Percentiles rank a stretch among this genome's conserved stretches.
Conservation (phyloP, 2,329 filamentous ascomycete genomes). For the Colletotrichum agaves region DNA sequence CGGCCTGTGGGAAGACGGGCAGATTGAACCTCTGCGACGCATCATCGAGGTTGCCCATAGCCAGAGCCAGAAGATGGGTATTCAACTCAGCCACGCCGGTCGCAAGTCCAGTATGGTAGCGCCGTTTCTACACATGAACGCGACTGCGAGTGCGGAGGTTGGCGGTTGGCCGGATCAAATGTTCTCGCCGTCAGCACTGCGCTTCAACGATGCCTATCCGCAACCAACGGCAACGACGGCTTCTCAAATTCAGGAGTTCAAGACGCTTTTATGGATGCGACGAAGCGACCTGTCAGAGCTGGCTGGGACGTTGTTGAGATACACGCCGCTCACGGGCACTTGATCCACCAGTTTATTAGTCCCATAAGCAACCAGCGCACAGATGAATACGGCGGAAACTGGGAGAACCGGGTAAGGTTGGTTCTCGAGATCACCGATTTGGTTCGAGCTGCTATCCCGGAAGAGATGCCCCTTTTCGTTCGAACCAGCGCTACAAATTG, state of each 20-base stretch:
- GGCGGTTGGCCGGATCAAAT: conserved; percentile 66
- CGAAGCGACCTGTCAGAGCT: conserved; percentile 67
- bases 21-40: conserved; percentile 67
- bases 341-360: conserved; percentile 76
- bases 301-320: conserved; percentile 78
- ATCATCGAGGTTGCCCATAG: conserved; percentile 69
- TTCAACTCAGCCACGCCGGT: conserved; percentile 82
- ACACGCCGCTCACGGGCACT: conserved; percentile 83
- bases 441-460: conserved; percentile 70
- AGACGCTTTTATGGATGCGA: conserved; percentile 66
- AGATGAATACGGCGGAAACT: conserved; percentile 74
- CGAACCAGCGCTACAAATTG: conserved; percentile 81
- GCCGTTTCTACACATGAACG: conserved; percentile 72
- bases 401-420: conserved; percentile 77
- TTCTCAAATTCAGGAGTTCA: conserved; percentile 72
- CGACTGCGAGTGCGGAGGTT: conserved; percentile 57
- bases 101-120: conserved; percentile 67
- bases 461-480: conserved; percentile 76
- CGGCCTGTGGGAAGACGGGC: conserved; percentile 76
- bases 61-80: conserved; percentile 71
- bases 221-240: conserved; percentile 73
- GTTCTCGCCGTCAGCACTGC: conserved; percentile 55
- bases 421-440: conserved; percentile 74
- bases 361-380: conserved; percentile 76
- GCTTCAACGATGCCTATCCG: conserved; percentile 69